Evolutionary conservation across 306 rosid genomes (phyloP), one percentile per base, ranked within the genome.

Genomic region (Citrullus amarus): DNA sequence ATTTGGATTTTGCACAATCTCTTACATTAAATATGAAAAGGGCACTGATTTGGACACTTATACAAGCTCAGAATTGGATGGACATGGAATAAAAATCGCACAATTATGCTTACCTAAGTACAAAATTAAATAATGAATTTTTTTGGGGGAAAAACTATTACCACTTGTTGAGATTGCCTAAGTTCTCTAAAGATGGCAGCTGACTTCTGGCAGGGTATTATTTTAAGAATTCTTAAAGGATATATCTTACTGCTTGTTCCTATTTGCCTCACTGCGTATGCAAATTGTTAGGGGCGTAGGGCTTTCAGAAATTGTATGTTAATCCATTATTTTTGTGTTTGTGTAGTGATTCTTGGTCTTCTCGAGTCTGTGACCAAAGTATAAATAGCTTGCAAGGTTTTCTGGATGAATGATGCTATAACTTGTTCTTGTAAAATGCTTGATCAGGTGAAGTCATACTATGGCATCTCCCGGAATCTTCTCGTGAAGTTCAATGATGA

Each of bases 391-490:
- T 51, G 57, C 56, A 48, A 71, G 14, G 58, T 25, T 71, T 25
- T 46, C 0, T 20, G 32, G 56, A 43, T 43, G 58, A 28, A 46
- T 71, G 43, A 25, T 48, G 77, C 3, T 28, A 72, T 72, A 32
- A 73, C 61, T 30, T 73, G 44, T 73, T 50, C 25, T 48, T 30
- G 61, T 73, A 61, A 16, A 51, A 50, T 51, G 43, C 61, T 44
- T 73, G 77, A 73, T 83, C 96, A 95, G 98, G 86, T 95, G 84
- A 95, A 90, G 79, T 91, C 98, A 28, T 95, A 95, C 91, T 95
- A 95, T 5, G 97, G 97, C 32, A 79, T 95, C 82, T 88, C 97
- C 62, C 85, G 96, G 77, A 95, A 95, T 91, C 98, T 95, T 83
- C 87, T 95, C 58, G 80, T 95, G 76, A 92, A 88, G 84, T 95